These are phyloP conservation scores for Myxozyma sirexii DNA, from an alignment of 805 yeast genomes.

Conservation along the genomic window DNA sequence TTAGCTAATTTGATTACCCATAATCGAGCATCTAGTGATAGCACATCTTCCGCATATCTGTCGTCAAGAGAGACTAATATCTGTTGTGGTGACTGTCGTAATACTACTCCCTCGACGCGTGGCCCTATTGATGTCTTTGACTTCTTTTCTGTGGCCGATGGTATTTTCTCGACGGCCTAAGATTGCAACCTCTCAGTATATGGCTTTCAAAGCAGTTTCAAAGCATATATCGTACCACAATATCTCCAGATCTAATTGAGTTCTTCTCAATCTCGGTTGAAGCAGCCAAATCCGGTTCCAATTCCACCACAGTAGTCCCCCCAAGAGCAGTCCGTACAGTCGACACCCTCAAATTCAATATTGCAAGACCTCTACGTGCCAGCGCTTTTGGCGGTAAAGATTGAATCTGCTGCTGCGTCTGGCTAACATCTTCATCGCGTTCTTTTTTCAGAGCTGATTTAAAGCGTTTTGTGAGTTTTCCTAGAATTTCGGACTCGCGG, in stretches of 20 bases:
- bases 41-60: conserved; percentile 54
- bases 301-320: conserved; percentile 69
- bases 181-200: background rate
- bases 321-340: conserved; percentile 75
- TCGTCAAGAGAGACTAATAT: conserved; percentile 67
- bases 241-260: conserved; percentile 32
- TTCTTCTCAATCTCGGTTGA: conserved; percentile 42
- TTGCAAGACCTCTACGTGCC: conserved; percentile 74
- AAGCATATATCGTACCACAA: conserved; percentile 25
- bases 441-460: conserved; percentile 45
- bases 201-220: no score
- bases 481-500: conserved; percentile 10
- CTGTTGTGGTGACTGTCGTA: conserved; percentile 52
- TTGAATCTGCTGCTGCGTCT: conserved; percentile 49
- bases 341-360: conserved; percentile 63
- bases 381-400: conserved; percentile 63
- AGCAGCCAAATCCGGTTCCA: conserved; percentile 53
- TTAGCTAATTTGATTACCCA: conserved; percentile 68
- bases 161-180: conserved; percentile 19
- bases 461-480: conserved; percentile 24
- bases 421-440: conserved; percentile 55
- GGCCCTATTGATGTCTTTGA: conserved; percentile 4
- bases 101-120: conserved; percentile 65
- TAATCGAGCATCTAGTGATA: conserved; percentile 52
- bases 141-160: conserved; percentile 27